Base-by-base conservation (phyloP, 2,329 filamentous ascomycete genomes). In the Apiospora saccharicola region DNA sequence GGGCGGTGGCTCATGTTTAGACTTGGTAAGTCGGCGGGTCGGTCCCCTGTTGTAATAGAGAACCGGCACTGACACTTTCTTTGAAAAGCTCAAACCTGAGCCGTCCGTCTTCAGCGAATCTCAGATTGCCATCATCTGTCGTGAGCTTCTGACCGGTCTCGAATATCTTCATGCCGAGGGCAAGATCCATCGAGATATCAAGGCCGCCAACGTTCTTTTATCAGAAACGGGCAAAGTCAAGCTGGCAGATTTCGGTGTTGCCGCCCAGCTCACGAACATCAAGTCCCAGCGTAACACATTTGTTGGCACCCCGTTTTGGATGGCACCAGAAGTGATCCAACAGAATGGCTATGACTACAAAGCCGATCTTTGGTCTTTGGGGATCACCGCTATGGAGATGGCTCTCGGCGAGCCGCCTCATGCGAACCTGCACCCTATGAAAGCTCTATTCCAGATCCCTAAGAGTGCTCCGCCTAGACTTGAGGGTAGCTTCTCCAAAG, bases 221-320 rank as follows among this genome's bases (percentile, higher is more conserved):
- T 96, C 95, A 0, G 92, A 96, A 77, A 88, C 89, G 4, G 96
- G 96, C 79, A 95, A 94, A 80, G 96, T 98, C 81, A 98, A 98
- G 86, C 87, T 98, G 76, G 96, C 96, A 53, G 96, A 99, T 83
- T 99, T 99, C 80, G 96, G 96, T 73, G 96, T 99, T 57, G 96
- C 96, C 10, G 96, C 96, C 43, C 96, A 99, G 82, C 87, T 99
- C 78, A 97, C 94, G 74, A 98, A 98, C 80, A 97, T 98, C 85
- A 98, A 98, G 83, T 98, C 96, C 2, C 95, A 98, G 82, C 91
- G 96, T 71, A 96, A 98, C 83, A 99, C 96, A 0, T 98, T 99
- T 79, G 96, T 99, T 26, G 96, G 96, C 26, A 98, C 96, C 0
- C 96, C 96, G 0, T 98, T 97, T 80, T 98, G 95, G 95, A 97